Conservation (phyloP, 2,329 filamentous ascomycete genomes). For the Calonectria pauciramosa region DNA sequence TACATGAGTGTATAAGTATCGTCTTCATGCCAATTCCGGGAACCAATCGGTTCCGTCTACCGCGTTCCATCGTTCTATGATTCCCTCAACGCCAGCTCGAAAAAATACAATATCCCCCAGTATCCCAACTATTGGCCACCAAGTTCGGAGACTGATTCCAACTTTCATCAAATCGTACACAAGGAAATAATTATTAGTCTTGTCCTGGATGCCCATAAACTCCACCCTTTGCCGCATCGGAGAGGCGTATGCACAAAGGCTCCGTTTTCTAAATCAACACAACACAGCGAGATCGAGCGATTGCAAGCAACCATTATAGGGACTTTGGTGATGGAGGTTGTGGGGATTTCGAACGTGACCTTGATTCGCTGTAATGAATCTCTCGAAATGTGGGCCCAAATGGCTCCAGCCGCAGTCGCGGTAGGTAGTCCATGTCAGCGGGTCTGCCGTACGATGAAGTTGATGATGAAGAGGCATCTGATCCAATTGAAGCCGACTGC, state of each 20-base stretch:
- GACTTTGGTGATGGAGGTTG: constrained; percentile 44
- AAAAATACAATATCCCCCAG: background rate
- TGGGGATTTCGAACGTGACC: constrained; percentile 41
- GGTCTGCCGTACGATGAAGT: constrained; percentile 31
- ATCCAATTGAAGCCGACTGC: constrained; percentile 42
- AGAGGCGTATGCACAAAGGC: background rate
- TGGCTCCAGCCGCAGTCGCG: constrained; percentile 34
- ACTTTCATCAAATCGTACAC: background rate
- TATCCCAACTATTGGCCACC: background rate
- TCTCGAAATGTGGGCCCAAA: constrained; percentile 39
- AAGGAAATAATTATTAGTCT: constrained; percentile 5
- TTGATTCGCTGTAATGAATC: constrained; percentile 39
- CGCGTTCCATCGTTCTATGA: constrained; percentile 35
- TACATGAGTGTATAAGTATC: background rate
- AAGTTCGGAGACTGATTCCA: background rate
- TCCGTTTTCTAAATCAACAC: background rate
- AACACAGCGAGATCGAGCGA: background rate
- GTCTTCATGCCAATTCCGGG: constrained; percentile 2
- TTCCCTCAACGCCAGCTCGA: constrained; percentile 36
- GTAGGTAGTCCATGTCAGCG: constrained; percentile 31
- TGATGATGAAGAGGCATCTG: constrained; percentile 39
- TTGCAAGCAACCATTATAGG: constrained; percentile 26
- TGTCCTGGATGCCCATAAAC: background rate
- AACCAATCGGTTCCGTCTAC: constrained; percentile 14
- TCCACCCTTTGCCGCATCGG: background rate